Evolutionary conservation across 805 yeast genomes (phyloP).

Genomic region (Lachancea cidri): DNA sequence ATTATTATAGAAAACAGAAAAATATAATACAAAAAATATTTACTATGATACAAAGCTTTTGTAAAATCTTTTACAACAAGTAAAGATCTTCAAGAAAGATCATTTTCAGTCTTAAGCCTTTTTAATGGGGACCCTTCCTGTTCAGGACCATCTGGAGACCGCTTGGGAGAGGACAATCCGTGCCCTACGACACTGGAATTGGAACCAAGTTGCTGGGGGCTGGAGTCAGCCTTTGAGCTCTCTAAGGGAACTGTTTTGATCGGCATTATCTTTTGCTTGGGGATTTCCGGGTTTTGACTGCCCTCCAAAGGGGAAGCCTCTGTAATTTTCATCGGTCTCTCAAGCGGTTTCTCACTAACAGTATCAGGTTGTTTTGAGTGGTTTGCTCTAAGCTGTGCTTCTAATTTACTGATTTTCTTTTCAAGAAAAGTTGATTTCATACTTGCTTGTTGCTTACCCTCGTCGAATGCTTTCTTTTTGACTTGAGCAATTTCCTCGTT

Average conservation of each 20-base stretch:
- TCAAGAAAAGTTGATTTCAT: slow-evolving; percentile 29
- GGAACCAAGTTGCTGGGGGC: too few species aligned
- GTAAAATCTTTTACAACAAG: neutral
- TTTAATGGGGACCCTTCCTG: too few species aligned
- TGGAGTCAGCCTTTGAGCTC: too few species aligned
- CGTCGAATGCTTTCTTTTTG: slow-evolving; percentile 29
- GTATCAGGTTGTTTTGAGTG: slow-evolving; percentile 11
- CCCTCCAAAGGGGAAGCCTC: slow-evolving; percentile 3
- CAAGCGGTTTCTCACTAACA: neutral
- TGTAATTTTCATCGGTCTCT: slow-evolving; percentile 2
- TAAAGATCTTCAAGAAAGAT: neutral
- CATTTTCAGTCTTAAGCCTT: neutral
- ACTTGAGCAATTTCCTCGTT: slow-evolving; percentile 14
- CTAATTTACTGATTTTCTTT: slow-evolving; percentile 30
- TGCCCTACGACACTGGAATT: too few species aligned
- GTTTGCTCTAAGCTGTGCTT: slow-evolving; percentile 19
- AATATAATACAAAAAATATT: neutral
- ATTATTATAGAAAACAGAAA: neutral
- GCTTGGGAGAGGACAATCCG: too few species aligned
- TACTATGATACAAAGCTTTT: neutral
- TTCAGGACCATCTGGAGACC: too few species aligned
- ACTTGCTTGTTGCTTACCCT: slow-evolving; percentile 30
- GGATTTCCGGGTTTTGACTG: slow-evolving; percentile 1
- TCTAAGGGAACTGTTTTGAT: slow-evolving; percentile 3
- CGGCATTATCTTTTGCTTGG: neutral